A percentile compares a stretch with the other conserved stretches of the same genome.
Conservation (phyloP, 2,329 filamentous ascomycete genomes). For the Metarhizium guizhouense region DNA sequence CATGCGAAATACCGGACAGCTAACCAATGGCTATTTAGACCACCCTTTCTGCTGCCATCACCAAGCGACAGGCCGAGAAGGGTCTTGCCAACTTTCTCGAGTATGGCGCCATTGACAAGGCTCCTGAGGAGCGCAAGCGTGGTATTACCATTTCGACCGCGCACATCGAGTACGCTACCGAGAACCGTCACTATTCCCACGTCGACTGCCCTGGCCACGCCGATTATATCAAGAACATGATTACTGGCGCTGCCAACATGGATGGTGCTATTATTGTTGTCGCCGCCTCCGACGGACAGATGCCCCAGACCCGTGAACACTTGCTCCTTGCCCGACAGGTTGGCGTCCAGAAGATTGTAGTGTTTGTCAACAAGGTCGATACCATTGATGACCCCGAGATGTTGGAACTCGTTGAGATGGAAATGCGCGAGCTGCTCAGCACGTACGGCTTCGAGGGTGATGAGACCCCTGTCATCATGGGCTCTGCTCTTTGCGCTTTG, state of each 20-base stretch:
- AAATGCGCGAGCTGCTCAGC: slow-evolving; percentile 94
- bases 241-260: slow-evolving; percentile 98
- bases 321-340: slow-evolving; percentile 96
- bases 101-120: slow-evolving; percentile 97
- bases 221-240: slow-evolving; percentile 99
- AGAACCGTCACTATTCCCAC: slow-evolving; percentile 93
- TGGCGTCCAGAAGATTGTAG: slow-evolving; percentile 94
- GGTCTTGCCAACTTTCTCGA: slow-evolving; percentile 91
- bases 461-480: slow-evolving; percentile 93
- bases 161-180: slow-evolving; percentile 97
- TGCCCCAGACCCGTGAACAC: slow-evolving; percentile 99
- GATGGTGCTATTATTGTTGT: slow-evolving; percentile 98
- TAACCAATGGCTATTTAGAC: slow-evolving; percentile 49
- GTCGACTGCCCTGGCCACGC: slow-evolving; percentile 99
- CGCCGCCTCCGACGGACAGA: slow-evolving; percentile 95
- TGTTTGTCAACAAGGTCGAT: slow-evolving; percentile 99
- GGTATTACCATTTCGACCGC: slow-evolving; percentile 99
- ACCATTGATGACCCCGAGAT: slow-evolving; percentile 96
- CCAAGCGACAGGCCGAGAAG: slow-evolving; percentile 94
- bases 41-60: slow-evolving; percentile 96
- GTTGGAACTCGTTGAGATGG: slow-evolving; percentile 99
- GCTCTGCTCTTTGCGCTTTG: slow-evolving; percentile 89
- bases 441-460: slow-evolving; percentile 97
- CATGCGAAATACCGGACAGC: background rate
- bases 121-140: slow-evolving; percentile 97